These are phyloP conservation scores for Scenedesmus sp. DNA, from an alignment of 163 green algal genomes.

Conservation along the genomic window DNA sequence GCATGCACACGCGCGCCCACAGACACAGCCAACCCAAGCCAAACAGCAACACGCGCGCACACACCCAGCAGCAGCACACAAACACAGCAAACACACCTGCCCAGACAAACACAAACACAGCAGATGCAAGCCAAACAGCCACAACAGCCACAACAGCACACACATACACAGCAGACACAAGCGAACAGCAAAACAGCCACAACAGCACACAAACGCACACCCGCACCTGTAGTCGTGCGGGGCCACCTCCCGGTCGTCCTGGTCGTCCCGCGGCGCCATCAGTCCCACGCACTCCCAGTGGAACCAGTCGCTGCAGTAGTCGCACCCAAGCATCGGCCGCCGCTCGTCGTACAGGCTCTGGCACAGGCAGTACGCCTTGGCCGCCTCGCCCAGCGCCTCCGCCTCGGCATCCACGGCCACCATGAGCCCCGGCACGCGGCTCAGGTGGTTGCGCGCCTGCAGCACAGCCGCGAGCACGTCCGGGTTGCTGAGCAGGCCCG, in stretches of 20 bases:
- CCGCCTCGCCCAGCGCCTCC: conserved; percentile 47
- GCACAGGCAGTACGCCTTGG: conserved; percentile 60
- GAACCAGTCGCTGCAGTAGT: conserved; percentile 63
- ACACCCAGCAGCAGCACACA: too few species aligned
- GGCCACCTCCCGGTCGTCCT: conserved; percentile 29
- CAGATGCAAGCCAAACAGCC: too few species aligned
- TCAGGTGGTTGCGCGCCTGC: conserved; percentile 16
- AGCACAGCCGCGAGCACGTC: conserved; percentile 24
- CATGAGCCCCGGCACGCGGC: not conserved
- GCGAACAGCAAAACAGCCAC: too few species aligned
- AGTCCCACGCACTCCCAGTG: conserved; percentile 54
- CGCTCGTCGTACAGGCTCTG: conserved; percentile 57
- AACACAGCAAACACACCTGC: too few species aligned
- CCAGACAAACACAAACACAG: too few species aligned
- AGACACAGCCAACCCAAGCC: too few species aligned
- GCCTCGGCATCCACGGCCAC: conserved; percentile 29
- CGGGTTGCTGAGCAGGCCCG: not conserved
- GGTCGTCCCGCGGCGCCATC: conserved; percentile 16
- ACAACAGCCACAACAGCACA: too few species aligned
- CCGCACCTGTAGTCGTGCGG: conserved; percentile 43
- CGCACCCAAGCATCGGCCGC: conserved; percentile 60
- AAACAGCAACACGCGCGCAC: not conserved
- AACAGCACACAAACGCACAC: too few species aligned
- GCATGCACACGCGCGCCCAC: too few species aligned
- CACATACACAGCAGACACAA: too few species aligned